Conservation (phyloP, 495 filamentous ascomycete species). For the Neurospora pannonica region DNA sequence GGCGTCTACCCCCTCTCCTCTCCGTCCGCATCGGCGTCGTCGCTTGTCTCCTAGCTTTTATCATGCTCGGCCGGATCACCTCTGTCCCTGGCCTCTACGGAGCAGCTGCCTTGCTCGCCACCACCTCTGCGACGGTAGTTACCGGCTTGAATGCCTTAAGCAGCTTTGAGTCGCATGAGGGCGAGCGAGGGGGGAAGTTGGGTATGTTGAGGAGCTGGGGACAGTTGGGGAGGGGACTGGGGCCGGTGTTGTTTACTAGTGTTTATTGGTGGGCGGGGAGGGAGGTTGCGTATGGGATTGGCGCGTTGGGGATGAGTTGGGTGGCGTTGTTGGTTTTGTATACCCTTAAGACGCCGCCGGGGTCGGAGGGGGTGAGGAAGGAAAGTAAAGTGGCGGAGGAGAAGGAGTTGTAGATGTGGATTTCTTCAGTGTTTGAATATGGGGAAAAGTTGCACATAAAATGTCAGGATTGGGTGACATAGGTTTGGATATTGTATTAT, state of each 20-base stretch:
- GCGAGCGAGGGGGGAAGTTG: conserved; percentile 74
- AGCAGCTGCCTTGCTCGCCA: conserved; percentile 71
- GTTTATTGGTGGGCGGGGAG: conserved; percentile 98
- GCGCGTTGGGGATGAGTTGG: conserved; percentile 65
- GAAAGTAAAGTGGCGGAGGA: conserved; percentile 4
- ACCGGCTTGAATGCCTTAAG: conserved; percentile 86
- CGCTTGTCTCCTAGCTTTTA: conserved; percentile 69
- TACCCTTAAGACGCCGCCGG: conserved; percentile 46
- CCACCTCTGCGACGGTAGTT: conserved; percentile 88
- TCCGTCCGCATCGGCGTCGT: conserved; percentile 72
- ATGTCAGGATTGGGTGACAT: not conserved
- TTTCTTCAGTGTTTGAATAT: not conserved
- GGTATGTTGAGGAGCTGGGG: conserved; percentile 76
- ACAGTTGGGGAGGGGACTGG: conserved; percentile 77
- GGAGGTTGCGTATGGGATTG: conserved; percentile 72
- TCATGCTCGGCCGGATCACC: conserved; percentile 59
- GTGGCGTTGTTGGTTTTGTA: conserved; percentile 65
- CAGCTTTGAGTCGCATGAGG: conserved; percentile 74
- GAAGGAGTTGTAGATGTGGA: conserved; percentile 25
- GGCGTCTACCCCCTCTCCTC: conserved; percentile 67
- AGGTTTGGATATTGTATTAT: not conserved
- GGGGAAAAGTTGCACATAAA: not conserved
- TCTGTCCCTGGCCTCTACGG: conserved; percentile 62
- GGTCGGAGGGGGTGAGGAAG: conserved; percentile 18
- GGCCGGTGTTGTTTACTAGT: conserved; percentile 85